Evolutionary conservation across 2,329 filamentous ascomycete species (phyloP).

Genomic region (Colletotrichum australisinense): DNA sequence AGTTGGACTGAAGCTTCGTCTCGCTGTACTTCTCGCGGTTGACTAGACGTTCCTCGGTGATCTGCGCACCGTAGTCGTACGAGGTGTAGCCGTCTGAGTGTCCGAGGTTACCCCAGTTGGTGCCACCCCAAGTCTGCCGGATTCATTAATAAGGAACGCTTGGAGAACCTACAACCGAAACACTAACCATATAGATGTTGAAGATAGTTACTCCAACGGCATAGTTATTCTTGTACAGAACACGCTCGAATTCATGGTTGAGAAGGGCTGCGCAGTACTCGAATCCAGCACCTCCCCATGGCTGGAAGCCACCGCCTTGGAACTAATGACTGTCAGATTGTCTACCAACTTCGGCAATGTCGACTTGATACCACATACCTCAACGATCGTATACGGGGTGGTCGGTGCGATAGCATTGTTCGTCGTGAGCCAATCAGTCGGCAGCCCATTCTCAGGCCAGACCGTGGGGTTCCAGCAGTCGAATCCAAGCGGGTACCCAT

Average conservation of each 20-base stretch:
- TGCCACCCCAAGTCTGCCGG: constrained; percentile 72
- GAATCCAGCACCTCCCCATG: constrained; percentile 77
- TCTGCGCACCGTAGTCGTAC: constrained; percentile 60
- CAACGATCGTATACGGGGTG: constrained; percentile 73
- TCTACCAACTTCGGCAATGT: constrained; percentile 4
- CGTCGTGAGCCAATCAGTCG: constrained; percentile 64
- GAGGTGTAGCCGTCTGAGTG: constrained; percentile 69
- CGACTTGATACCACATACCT: constrained; percentile 47
- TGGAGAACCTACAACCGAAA: too few relatives aligned
- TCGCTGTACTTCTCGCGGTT: constrained; percentile 79
- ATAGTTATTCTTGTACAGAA: constrained; percentile 80
- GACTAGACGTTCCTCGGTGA: constrained; percentile 74
- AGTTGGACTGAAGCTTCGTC: constrained; percentile 77
- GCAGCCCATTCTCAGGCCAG: constrained; percentile 69
- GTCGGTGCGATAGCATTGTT: constrained; percentile 72
- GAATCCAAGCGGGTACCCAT: constrained; percentile 57
- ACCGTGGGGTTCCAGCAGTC: constrained; percentile 58
- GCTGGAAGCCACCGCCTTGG: constrained; percentile 74
- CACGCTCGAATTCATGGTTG: constrained; percentile 75
- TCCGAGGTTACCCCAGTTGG: constrained; percentile 82
- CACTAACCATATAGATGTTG: constrained; percentile 75
- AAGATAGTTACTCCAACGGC: constrained; percentile 72
- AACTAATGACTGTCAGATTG: constrained; percentile 52
- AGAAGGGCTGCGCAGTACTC: constrained; percentile 72
- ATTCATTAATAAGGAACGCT: background rate